Base-by-base conservation (phyloP, 2,329 filamentous ascomycete species). In the Didymosphaeria variabile region DNA sequence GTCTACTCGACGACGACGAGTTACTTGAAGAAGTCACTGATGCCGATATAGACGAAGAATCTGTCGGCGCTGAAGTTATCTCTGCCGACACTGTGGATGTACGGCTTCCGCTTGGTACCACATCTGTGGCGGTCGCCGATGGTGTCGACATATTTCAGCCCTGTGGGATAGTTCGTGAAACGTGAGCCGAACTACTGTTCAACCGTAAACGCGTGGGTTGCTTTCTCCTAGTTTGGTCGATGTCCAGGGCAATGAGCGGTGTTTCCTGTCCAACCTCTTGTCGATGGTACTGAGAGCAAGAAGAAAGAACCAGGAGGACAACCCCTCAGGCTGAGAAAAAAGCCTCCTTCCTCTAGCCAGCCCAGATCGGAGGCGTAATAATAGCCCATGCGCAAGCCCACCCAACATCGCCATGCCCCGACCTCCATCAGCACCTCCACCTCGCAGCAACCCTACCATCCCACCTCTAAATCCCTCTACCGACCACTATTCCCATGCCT, bases 1-100 rank as follows among this genome's bases (percentile, higher is more conserved):
- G 63, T 38, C 58, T 52, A n/a, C 69, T 67, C 12, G 67, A 57
- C 7, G 66, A 73, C 29, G 66, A 34, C 15, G 66, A 56, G 15
- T 31, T 51, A 36, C 19, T 29, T 8, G 50, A 53, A 26, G 34
- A 19, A 19, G 34, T 19, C 9, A 12, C 29, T 51, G 47, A n/a
- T 56, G 60, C 7, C n/a, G 58, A 62, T 44, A 21, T 23, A 8
- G 36, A 40, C 36, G 15, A 40, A 3, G 36, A n/a, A 40, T 29
- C 26, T 4, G 36, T 17, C 36, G 36, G 36, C 36, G 36, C 36
- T 40, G 36, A 3, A 21, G 61, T n/a, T 42, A 58, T 55, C 36
- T 32, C 34, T 49, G 36, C 19, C 9, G 45, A 47, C 36, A 57
- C 12, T 23, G 57, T 49, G 26, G 1, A 3, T 19, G 17, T 29